Evolutionary conservation across 2,329 filamentous ascomycete species (phyloP), one percentile per base, ranked within the genome.

Genomic region (Phialophora expanda): DNA sequence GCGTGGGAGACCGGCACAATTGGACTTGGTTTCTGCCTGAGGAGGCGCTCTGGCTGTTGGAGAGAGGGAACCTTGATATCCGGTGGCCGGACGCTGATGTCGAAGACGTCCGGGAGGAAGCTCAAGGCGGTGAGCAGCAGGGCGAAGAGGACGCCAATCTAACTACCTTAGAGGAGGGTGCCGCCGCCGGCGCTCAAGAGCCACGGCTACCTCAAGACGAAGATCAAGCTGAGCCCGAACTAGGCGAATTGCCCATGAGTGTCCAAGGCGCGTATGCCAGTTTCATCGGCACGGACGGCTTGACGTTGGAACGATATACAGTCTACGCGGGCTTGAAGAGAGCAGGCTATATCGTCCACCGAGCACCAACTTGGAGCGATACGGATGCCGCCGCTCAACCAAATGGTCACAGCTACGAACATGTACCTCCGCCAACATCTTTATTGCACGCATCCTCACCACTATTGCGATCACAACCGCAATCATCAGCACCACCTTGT

Each of bases 261-360:
- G 80, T 98, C 46, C 92, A 98, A 77, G 93, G 91, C 5, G 93
- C 93, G 0, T 98, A 98, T 80, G 87, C 93, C 4, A 85, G 92
- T 24, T 88, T 97, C 61, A 85, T 97, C 69, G 92, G 92, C 1
- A 81, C 86, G 26, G 89, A 79, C 30, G 84, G 82, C 9, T 71
- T 89, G 70, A 87, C 85, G 0, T 81, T 97, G 66, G 92, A 96
- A 71, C 88, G 92, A 74, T 98, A 92, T 73, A 91, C 90, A 57
- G 94, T 98, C 30, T 99, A 93, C 76, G 86, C 92, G 0, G 89
- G 93, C 61, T 81, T 99, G 72, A 95, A 90, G 76, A 86, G 95
- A 58, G 82, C 87, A 41, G 94, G 95, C 20, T 98, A 96, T 79
- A 86, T 90, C 57, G 86, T 98, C 20, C 82, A 90, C 66, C 87